Evolutionary conservation across 805 yeast genomes (phyloP), one percentile per base, ranked within the genome.

Genomic region (Metschnikowia bowlesiae): DNA sequence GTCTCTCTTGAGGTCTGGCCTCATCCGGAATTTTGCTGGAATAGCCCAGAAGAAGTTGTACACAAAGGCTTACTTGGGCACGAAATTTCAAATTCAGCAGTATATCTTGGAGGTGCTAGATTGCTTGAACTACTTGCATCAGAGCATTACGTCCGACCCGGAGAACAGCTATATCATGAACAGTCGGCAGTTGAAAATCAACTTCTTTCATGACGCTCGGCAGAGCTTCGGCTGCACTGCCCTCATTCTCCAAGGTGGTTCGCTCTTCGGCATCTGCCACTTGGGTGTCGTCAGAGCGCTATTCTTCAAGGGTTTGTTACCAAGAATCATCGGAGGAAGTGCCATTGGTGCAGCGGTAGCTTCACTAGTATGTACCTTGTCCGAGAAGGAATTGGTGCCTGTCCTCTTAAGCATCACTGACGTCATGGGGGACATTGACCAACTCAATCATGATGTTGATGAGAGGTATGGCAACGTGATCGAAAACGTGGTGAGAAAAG

Each of bases 311-410:
- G 85, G 87, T 1, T 69, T 91, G 36, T 71, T 94, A 46, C 99
- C 99, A 0, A 71, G 86, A 39, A 87, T 94, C 2, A 82, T 92
- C 22, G 87, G 92, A 6, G 99, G 99, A 0, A 86, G 91, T 50
- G 94, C 97, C 0, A 87, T 89, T 53, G 99, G 99, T 1, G 95
- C 98, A 0, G 85, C 91, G 1, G 90, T 91, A 16, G 98, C 96
- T 0, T 83, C 96, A 0, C 71, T 89, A 35, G 87, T 87, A 0
- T 89, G 97, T 61, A 81, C 89, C 10, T 70, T 87, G 53, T 75
- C 81, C 2, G 87, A 84, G 47, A 79, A 78, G 2, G 94, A 89
- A 57, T 68, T 91, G 6, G 66, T 75, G 4, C 79, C 80, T 2
- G 68, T 74, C 3, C 63, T 74, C 41, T 56, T 70, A 13, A 61